A percentile compares a stretch with the other conserved stretches of the same genome.
Evolutionary conservation across 2,329 filamentous ascomycete species (phyloP).

Genomic region (Hymenoscyphus infarciens): DNA sequence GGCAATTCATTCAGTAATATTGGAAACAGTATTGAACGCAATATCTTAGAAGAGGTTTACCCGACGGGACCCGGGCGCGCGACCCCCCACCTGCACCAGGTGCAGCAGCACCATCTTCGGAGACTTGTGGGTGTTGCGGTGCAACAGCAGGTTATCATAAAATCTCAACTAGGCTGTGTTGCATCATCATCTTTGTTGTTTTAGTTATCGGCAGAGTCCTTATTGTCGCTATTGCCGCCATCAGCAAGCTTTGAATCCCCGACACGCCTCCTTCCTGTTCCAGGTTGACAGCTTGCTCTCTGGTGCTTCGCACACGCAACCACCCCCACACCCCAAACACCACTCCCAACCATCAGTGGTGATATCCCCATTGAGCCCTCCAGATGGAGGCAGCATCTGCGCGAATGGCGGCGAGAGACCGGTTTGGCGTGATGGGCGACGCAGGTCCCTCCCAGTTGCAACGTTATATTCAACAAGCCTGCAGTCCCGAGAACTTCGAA

Average conservation of each 20-base stretch:
- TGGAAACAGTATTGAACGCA: no score
- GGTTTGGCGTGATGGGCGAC: slow-evolving; percentile 79
- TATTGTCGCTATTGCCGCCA: no score
- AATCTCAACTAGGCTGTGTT: no score
- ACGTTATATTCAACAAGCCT: slow-evolving; percentile 93
- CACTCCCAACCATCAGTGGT: slow-evolving; percentile 15
- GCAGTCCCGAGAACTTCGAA: slow-evolving; percentile 96
- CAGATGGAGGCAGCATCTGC: slow-evolving; percentile 91
- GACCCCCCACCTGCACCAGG: no score
- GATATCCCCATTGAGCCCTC: slow-evolving; percentile 24
- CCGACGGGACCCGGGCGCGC: no score
- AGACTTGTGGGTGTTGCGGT: no score
- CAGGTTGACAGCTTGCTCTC: slow-evolving; percentile 20
- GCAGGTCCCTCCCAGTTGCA: slow-evolving; percentile 82
- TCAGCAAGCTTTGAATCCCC: not conserved
- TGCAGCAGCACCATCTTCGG: no score
- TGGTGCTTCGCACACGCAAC: slow-evolving; percentile 11
- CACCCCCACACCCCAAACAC: slow-evolving; percentile 6
- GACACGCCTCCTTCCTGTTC: slow-evolving; percentile 18
- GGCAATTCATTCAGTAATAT: no score
- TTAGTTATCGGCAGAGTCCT: no score
- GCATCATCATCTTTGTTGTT: no score
- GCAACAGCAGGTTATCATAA: no score
- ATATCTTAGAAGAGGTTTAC: no score
- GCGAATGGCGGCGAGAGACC: slow-evolving; percentile 91